Conservation (phyloP, 1,284 basidiomycete genomes). For the Meira miltonrushii region DNA sequence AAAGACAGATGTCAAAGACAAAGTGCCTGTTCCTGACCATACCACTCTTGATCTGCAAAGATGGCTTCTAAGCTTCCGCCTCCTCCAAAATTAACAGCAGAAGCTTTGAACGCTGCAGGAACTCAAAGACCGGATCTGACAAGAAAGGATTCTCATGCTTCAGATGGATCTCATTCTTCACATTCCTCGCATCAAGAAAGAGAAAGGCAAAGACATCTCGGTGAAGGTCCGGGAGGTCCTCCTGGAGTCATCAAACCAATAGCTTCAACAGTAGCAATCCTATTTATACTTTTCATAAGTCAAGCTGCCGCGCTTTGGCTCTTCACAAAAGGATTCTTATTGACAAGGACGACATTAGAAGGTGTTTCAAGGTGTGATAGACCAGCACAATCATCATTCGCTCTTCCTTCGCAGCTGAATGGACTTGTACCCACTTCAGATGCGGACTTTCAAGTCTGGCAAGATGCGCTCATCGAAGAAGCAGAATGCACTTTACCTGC, state of each 20-base stretch:
- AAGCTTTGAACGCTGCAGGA: not conserved
- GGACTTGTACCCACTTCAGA: conserved; percentile 1
- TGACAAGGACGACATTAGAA: conserved; percentile 37
- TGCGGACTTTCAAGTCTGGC: conserved; percentile 19
- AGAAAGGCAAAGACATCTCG: conserved; percentile 6
- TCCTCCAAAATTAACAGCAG: not conserved
- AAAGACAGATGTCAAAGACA: conserved; percentile 98
- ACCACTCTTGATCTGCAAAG: no score
- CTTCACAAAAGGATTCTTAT: conserved; percentile 47
- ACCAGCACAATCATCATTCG: not conserved
- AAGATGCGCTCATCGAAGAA: conserved; percentile 16
- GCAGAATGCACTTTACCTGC: conserved; percentile 40
- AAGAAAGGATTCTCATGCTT: conserved; percentile 9
- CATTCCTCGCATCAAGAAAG: conserved; percentile 32
- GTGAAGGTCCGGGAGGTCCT: not conserved
- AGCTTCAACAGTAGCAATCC: conserved; percentile 25
- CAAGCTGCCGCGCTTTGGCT: conserved; percentile 24
- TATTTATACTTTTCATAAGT: conserved; percentile 23
- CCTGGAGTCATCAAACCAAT: conserved; percentile 16
- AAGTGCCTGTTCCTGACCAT: no score
- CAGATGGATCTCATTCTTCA: conserved; percentile 26
- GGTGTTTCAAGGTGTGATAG: conserved; percentile 10
- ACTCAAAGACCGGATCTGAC: not conserved
- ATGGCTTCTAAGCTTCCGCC: conserved; percentile 1
- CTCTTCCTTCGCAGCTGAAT: not conserved